Percentiles rank a stretch among this genome's conserved stretches.
Evolutionary conservation across 345 rosid species (phyloP).

Genomic region (Pistacia vera): DNA sequence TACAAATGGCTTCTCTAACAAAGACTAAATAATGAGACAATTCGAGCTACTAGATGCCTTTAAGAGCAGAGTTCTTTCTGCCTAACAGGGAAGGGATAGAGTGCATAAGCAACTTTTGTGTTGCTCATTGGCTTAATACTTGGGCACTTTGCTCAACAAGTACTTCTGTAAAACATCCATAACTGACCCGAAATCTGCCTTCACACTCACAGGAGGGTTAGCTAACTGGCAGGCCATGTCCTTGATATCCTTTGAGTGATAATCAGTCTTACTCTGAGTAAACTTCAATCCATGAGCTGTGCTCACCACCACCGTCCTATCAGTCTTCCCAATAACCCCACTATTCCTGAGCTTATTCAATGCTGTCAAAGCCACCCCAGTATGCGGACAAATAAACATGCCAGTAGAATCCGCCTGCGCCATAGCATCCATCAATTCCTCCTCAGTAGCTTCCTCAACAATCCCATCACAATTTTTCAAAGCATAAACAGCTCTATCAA

Average conservation of each 20-base stretch:
- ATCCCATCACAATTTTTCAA: slow-evolving; percentile 51
- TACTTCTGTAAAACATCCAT: slow-evolving; percentile 55
- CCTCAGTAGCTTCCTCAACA: slow-evolving; percentile 54
- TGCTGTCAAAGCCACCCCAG: slow-evolving; percentile 57
- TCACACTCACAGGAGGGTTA: slow-evolving; percentile 54
- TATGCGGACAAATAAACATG: slow-evolving; percentile 60
- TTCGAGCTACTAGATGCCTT: slow-evolving; percentile 9
- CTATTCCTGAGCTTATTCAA: slow-evolving; percentile 49
- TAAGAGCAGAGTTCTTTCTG: slow-evolving; percentile 7
- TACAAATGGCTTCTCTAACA: slow-evolving; percentile 6
- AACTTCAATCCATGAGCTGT: slow-evolving; percentile 60
- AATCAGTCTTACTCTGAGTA: slow-evolving; percentile 54
- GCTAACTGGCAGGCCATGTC: slow-evolving; percentile 56
- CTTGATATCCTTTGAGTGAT: slow-evolving; percentile 47
- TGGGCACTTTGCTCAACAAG: slow-evolving; percentile 29
- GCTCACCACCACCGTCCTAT: slow-evolving; percentile 55
- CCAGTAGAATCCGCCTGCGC: slow-evolving; percentile 59
- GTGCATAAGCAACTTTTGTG: slow-evolving; percentile 15
- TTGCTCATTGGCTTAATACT: slow-evolving; percentile 21
- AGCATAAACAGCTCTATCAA: slow-evolving; percentile 56
- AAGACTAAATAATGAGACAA: slow-evolving; percentile 15
- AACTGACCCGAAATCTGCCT: slow-evolving; percentile 48
- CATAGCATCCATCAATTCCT: slow-evolving; percentile 60
- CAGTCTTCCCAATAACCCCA: slow-evolving; percentile 43
- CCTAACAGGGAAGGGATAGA: slow-evolving; percentile 5